These are phyloP conservation scores for Ophiostoma piceae DNA, from an alignment of 2,329 filamentous ascomycete species.

Conservation along the genomic window DNA sequence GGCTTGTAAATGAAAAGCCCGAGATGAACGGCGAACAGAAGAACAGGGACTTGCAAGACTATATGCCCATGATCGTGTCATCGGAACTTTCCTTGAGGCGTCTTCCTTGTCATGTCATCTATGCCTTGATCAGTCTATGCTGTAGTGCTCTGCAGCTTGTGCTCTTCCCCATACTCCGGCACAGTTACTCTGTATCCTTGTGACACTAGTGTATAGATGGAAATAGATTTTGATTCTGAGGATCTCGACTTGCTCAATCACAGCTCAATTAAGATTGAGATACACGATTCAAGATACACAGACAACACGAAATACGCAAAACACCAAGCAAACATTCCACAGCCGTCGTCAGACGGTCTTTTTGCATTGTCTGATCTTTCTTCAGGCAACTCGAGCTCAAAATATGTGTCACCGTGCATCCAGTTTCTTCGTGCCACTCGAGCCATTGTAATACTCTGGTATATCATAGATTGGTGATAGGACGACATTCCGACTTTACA, in stretches of 20 bases:
- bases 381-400: too few relatives aligned
- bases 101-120: neutral
- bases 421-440: neutral
- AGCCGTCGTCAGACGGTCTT: neutral
- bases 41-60: neutral
- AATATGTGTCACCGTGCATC: neutral
- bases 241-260: neutral
- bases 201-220: neutral
- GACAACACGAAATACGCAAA: neutral
- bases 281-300: neutral
- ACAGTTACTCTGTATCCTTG: neutral
- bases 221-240: neutral
- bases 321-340: neutral
- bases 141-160: neutral
- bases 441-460: neutral
- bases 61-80: neutral
- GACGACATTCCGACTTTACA: neutral
- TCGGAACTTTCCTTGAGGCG: neutral
- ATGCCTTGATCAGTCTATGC: neutral
- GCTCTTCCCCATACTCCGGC: slow-evolving; percentile 3
- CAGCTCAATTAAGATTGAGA: neutral
- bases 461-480: too few relatives aligned
- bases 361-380: neutral
- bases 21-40: slow-evolving; percentile 14
- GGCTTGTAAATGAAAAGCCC: slow-evolving; percentile 8